phyloP scores from a whole-genome alignment of 163 green algal genomes.

The Chlorella variabilis region DNA sequence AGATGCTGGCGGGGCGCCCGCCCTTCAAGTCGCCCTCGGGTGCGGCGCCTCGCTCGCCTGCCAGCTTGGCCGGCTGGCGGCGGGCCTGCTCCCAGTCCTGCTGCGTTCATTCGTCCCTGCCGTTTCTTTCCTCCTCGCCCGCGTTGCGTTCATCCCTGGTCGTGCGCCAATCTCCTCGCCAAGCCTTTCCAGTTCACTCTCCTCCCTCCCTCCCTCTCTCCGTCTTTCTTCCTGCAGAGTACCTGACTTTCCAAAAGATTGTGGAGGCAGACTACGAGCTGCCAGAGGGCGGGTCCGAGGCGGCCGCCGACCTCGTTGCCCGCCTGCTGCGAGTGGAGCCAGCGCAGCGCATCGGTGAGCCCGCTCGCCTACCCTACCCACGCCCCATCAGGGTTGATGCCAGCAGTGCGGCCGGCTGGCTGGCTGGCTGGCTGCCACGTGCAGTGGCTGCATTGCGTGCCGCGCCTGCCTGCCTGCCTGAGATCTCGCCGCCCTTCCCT shows the following conservation, averaged over 20 bases:
- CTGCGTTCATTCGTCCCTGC: too few species aligned
- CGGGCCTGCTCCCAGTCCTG: background rate
- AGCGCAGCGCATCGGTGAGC: conserved; percentile 40
- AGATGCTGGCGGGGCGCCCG: conserved; percentile 82
- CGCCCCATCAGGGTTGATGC: background rate
- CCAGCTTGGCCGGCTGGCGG: background rate
- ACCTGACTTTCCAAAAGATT: conserved; percentile 8
- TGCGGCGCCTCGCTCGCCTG: background rate
- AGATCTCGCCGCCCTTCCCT: too few species aligned
- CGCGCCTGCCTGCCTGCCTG: too few species aligned
- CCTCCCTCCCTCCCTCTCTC: too few species aligned
- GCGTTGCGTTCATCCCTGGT: too few species aligned
- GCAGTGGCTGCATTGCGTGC: too few species aligned
- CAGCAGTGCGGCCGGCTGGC: background rate
- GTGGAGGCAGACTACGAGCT: conserved; percentile 40
- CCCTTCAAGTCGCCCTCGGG: conserved; percentile 75
- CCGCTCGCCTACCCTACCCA: too few species aligned
- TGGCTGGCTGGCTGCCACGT: background rate
- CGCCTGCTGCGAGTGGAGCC: conserved; percentile 51
- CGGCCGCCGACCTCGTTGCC: conserved; percentile 68
- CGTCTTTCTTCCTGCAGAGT: conserved; percentile 3
- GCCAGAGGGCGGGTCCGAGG: conserved; percentile 57
- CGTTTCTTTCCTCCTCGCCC: too few species aligned
- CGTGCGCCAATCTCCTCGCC: too few species aligned
- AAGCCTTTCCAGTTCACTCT: too few species aligned